phyloP scores from a whole-genome alignment of 2,329 filamentous ascomycete genomes.

The Penicillium nordicum region DNA sequence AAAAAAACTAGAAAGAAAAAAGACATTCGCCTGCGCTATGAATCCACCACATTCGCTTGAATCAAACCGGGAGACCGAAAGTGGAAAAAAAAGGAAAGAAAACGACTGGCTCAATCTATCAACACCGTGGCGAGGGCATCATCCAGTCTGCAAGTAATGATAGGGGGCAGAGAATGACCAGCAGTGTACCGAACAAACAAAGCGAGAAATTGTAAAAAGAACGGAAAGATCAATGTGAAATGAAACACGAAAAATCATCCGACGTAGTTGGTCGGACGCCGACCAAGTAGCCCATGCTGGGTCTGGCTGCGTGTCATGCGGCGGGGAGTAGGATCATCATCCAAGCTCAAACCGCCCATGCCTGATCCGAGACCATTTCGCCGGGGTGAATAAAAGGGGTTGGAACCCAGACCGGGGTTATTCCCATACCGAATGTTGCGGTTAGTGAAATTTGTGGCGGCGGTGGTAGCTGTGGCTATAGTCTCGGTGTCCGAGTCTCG shows the following conservation, averaged over 20 bases:
- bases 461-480: slow-evolving; percentile 32
- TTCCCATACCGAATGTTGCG: slow-evolving; percentile 37
- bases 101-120: neutral
- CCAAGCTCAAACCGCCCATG: slow-evolving; percentile 33
- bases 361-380: slow-evolving; percentile 34
- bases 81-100: neutral
- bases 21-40: slow-evolving; percentile 17
- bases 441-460: slow-evolving; percentile 33
- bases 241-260: slow-evolving; percentile 6
- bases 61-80: neutral
- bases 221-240: neutral
- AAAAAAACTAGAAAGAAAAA: neutral
- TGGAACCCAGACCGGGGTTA: slow-evolving; percentile 15
- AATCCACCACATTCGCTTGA: slow-evolving; percentile 9
- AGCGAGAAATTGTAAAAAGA: neutral
- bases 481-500: slow-evolving; percentile 39
- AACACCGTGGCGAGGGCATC: neutral
- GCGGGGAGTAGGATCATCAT: slow-evolving; percentile 30
- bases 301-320: slow-evolving; percentile 38
- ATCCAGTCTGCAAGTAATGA: neutral
- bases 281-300: slow-evolving; percentile 21
- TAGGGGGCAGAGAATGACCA: neutral
- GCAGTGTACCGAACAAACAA: neutral
- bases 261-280: slow-evolving; percentile 16
- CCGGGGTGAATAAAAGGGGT: slow-evolving; percentile 29